Base-by-base conservation (phyloP, 2,329 filamentous ascomycete genomes). In the Scolecobasidium constrictum region DNA sequence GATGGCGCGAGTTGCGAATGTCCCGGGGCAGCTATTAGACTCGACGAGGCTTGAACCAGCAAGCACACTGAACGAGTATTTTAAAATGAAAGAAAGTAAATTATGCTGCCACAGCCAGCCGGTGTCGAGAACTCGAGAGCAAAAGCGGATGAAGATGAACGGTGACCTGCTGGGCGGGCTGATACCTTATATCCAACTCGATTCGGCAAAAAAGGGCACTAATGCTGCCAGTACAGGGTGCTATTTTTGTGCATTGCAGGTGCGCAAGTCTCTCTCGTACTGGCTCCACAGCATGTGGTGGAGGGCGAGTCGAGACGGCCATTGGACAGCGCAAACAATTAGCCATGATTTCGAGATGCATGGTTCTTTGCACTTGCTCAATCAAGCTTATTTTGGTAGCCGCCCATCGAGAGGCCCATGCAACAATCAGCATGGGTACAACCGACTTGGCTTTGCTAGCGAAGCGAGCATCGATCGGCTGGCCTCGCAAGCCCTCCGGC, bases 81-180 rank as follows among this genome's bases (percentile, higher is more conserved):
- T 35, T 11, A 33, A 21, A 20, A 42, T 42, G 21, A 44, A 34
- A 39, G 42, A 44, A 44, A 37, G 35, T 38, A 42, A 44, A 42
- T 44, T 41, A 44, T 37, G 40, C 36, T 44, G 42, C 42, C 20
- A 44, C 42, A 39, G 34, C 42, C 42, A 38, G 42, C 42, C 42
- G 42, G 42, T 44, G 31, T 20, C 18, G 26, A 31, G 26, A 31
- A 31, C 26, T 31, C 26, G 26, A 31, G n/a, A 31, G 26, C 34
- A 36, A 42, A 34, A 42, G 40, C 40, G 40, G 26, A 31, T 31
- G 26, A 31, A n/a, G 26, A 31, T n/a, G 26, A 33, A 4, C 15
- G 21, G 13, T 21, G 40, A 33, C 19, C 33, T 19, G 40, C 22
- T 28, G 33, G 18, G 31, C 20, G 34, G 40, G 16, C 40, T 20